Percentiles rank a stretch among this genome's conserved stretches.
Conservation (phyloP, 371 early-diverging fungal species). For the Sporodiniella umbellata region DNA sequence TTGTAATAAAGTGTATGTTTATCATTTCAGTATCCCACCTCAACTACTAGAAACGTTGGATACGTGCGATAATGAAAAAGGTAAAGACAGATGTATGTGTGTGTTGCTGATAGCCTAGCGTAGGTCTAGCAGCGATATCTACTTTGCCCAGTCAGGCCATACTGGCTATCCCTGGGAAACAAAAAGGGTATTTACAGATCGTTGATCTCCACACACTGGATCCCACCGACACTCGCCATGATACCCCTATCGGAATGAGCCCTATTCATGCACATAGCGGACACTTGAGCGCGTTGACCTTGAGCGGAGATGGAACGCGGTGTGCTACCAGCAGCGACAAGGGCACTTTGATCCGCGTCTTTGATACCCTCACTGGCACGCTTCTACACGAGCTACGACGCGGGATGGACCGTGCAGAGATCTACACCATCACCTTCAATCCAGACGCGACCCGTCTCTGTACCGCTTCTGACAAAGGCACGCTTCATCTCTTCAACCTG, state of each 20-base stretch:
- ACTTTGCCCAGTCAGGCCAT: slow-evolving; percentile 60
- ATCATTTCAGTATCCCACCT: slow-evolving; percentile 71
- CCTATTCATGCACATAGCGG: slow-evolving; percentile 87
- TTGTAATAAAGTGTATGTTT: slow-evolving; percentile 81
- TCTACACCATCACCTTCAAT: slow-evolving; percentile 86
- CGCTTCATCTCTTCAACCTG: slow-evolving; percentile 92
- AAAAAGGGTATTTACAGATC: slow-evolving; percentile 84
- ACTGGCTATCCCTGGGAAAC: slow-evolving; percentile 73
- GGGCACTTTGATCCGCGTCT: slow-evolving; percentile 91
- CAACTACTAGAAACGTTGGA: slow-evolving; percentile 78
- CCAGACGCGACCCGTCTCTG: slow-evolving; percentile 73
- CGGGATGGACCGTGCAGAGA: slow-evolving; percentile 88
- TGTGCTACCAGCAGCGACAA: slow-evolving; percentile 80
- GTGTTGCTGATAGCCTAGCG: not conserved
- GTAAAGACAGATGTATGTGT: slow-evolving; percentile 23
- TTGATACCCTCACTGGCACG: slow-evolving; percentile 72
- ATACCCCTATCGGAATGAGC: slow-evolving; percentile 58
- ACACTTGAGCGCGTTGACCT: slow-evolving; percentile 69
- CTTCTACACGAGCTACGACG: slow-evolving; percentile 85
- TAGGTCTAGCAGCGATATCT: slow-evolving; percentile 66
- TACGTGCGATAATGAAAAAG: slow-evolving; percentile 80
- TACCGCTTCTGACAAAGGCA: slow-evolving; percentile 91
- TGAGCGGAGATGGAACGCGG: slow-evolving; percentile 74
- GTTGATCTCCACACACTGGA: slow-evolving; percentile 71
- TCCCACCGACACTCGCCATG: slow-evolving; percentile 2